These are phyloP conservation scores for Quercus engelmannii DNA, from an alignment of 306 rosid species.

Conservation along the genomic window DNA sequence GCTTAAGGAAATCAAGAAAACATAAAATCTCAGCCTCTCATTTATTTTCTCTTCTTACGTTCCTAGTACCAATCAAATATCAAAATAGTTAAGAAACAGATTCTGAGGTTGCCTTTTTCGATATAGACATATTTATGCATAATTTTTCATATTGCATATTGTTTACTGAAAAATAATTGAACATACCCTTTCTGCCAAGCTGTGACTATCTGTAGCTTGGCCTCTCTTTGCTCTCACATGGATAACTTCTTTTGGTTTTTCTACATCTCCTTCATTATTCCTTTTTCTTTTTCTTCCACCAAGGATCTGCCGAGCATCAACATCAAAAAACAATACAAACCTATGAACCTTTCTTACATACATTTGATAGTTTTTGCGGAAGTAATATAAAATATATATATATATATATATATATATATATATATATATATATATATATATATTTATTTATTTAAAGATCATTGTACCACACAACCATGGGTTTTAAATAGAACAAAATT, in stretches of 20 bases:
- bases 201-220: slow-evolving; percentile 69
- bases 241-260: slow-evolving; percentile 45
- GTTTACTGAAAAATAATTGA: neutral
- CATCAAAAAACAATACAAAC: neutral
- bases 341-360: too few relatives aligned
- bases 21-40: slow-evolving; percentile 36
- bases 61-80: slow-evolving; percentile 29
- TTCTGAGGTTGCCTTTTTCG: neutral
- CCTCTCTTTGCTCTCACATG: slow-evolving; percentile 75
- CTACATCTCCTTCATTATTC: slow-evolving; percentile 20
- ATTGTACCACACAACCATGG: too few relatives aligned
- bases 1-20: too few relatives aligned
- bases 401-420: too few relatives aligned
- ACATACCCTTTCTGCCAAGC: slow-evolving; percentile 66
- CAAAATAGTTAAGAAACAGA: neutral
- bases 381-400: too few relatives aligned
- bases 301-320: slow-evolving; percentile 25
- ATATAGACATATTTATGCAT: neutral
- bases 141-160: too few relatives aligned
- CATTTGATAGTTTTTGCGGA: too few relatives aligned
- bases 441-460: too few relatives aligned
- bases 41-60: slow-evolving; percentile 65
- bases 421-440: too few relatives aligned
- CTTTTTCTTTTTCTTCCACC: slow-evolving; percentile 59
- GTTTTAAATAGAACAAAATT: too few relatives aligned